phyloP scores from a whole-genome alignment of 257 asterid species.

The Eucommia ulmoides region DNA sequence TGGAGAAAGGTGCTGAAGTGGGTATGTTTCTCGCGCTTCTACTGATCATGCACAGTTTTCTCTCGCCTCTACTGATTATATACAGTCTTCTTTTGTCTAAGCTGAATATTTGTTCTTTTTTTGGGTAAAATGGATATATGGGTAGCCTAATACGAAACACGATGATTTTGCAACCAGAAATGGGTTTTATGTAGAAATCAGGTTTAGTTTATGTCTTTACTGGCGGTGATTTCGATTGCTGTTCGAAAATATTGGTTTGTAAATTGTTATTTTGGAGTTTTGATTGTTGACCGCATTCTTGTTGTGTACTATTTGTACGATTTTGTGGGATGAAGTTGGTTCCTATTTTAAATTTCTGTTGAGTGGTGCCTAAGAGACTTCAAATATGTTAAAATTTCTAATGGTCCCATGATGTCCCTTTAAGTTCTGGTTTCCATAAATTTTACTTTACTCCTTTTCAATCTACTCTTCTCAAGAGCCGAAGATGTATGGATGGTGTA shows the following conservation, averaged over 20 bases:
- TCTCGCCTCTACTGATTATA: background rate
- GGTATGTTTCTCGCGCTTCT: constrained; percentile 53
- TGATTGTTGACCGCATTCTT: too few relatives aligned
- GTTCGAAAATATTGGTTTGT: background rate
- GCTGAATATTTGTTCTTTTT: background rate
- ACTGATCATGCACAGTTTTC: too few relatives aligned
- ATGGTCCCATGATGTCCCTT: background rate
- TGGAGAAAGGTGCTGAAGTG: constrained; percentile 96
- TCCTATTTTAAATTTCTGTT: background rate
- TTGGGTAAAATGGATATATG: background rate
- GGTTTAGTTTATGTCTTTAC: background rate
- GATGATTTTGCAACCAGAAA: background rate
- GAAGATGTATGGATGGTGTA: too few relatives aligned
- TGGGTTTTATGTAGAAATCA: background rate
- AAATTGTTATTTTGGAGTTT: background rate
- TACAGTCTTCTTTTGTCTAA: background rate
- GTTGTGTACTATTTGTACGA: too few relatives aligned
- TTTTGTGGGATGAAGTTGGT: background rate
- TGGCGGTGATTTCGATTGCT: background rate
- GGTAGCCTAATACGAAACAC: background rate
- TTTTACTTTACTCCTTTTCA: too few relatives aligned
- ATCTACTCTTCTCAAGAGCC: too few relatives aligned
- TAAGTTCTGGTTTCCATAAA: background rate
- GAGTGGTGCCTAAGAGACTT: too few relatives aligned
- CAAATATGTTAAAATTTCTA: too few relatives aligned